These are phyloP conservation scores for Gossypium arboreum DNA, from an alignment of 345 rosid species.

Conservation along the genomic window DNA sequence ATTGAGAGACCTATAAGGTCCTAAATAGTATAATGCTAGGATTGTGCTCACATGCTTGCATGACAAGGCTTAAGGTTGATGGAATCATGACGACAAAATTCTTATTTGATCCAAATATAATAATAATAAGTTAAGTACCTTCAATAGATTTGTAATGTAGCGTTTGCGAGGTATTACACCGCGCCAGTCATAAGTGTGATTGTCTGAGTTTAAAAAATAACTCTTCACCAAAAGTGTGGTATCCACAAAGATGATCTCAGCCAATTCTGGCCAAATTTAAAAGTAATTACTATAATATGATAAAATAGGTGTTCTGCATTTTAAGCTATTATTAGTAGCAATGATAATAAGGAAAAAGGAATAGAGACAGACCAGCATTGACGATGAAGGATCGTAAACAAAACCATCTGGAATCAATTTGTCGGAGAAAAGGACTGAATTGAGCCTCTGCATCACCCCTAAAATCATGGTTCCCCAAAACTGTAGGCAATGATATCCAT, in stretches of 20 bases:
- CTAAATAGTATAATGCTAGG: no score
- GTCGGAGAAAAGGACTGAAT: conserved; percentile 30
- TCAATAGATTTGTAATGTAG: conserved; percentile 34
- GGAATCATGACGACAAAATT: no score
- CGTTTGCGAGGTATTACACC: conserved; percentile 31
- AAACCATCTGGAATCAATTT: conserved; percentile 43
- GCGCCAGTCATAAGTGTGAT: conserved; percentile 51
- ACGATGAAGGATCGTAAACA: conserved; percentile 44
- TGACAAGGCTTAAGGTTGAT: no score
- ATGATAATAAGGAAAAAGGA: background rate
- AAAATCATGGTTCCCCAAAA: conserved; percentile 54
- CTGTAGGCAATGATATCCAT: conserved; percentile 17
- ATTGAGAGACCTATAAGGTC: no score
- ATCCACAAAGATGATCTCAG: conserved; percentile 53
- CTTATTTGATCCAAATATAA: no score
- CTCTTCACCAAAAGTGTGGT: conserved; percentile 49
- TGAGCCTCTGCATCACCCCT: conserved; percentile 45
- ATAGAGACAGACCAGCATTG: conserved; percentile 18
- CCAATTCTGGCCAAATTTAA: conserved; percentile 29
- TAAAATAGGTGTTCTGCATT: background rate
- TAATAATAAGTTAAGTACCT: conserved; percentile 21
- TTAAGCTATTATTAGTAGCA: no score
- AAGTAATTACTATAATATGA: background rate
- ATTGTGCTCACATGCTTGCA: no score
- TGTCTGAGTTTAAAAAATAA: conserved; percentile 38